phyloP scores from a whole-genome alignment of 257 asterid species.

The Przewalskia tangutica region DNA sequence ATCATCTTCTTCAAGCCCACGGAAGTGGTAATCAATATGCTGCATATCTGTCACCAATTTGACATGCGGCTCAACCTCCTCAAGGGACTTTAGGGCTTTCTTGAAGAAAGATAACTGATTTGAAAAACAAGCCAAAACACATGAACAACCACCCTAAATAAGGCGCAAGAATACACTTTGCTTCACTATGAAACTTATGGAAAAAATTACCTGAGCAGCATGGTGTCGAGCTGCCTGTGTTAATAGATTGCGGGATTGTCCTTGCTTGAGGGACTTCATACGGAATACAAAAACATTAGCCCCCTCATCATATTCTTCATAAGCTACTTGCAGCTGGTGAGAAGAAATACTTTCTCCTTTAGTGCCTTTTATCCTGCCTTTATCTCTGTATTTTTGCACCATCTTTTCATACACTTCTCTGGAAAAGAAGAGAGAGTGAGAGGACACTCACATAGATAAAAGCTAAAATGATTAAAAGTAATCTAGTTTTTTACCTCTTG shows the following conservation, averaged over 20 bases:
- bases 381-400: slow-evolving; percentile 34
- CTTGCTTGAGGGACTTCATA: slow-evolving; percentile 91
- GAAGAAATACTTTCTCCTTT: slow-evolving; percentile 53
- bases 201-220: slow-evolving; percentile 84
- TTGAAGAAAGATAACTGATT: slow-evolving; percentile 65
- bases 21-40: slow-evolving; percentile 83
- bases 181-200: background rate
- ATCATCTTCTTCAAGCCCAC: slow-evolving; percentile 62
- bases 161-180: background rate
- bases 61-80: slow-evolving; percentile 89
- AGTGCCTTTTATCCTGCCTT: slow-evolving; percentile 50
- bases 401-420: slow-evolving; percentile 32
- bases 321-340: slow-evolving; percentile 62
- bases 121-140: background rate
- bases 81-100: slow-evolving; percentile 68
- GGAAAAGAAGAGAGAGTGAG: slow-evolving; percentile 15
- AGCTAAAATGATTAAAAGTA: slow-evolving; percentile 4
- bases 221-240: slow-evolving; percentile 97
- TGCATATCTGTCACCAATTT: slow-evolving; percentile 63
- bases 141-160: background rate
- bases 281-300: slow-evolving; percentile 84
- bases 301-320: slow-evolving; percentile 77
- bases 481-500: slow-evolving; percentile 47
- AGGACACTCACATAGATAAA: slow-evolving; percentile 6
- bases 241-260: slow-evolving; percentile 88